Percentiles rank a stretch among this genome's conserved stretches.
phyloP scores from a whole-genome alignment of 1,284 basidiomycete species.

The Fomitopsis palustris region DNA sequence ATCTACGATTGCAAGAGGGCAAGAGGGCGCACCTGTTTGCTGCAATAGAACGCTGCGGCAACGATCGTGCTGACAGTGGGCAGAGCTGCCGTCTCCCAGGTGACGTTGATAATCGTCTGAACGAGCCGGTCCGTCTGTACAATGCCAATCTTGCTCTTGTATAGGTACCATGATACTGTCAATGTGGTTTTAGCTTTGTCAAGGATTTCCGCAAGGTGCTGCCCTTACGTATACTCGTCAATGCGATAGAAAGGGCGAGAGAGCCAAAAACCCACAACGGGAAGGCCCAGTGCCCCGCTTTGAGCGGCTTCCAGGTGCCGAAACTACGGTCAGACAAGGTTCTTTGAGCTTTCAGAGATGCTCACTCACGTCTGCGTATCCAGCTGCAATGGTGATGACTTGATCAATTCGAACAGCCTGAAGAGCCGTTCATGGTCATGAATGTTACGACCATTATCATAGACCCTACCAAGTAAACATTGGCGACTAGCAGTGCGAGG shows the following conservation, averaged over 20 bases:
- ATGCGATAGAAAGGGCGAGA: constrained; percentile 36
- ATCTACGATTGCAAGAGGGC: background rate
- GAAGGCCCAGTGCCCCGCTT: constrained; percentile 25
- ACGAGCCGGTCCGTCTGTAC: constrained; percentile 40
- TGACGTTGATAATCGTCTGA: constrained; percentile 39
- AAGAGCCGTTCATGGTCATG: background rate
- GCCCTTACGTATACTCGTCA: constrained; percentile 40
- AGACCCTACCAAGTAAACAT: constrained; percentile 35
- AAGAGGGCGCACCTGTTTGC: constrained; percentile 29
- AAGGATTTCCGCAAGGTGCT: background rate
- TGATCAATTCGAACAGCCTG: constrained; percentile 23
- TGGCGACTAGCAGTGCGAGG: constrained; percentile 26
- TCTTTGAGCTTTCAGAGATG: background rate
- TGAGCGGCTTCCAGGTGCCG: constrained; percentile 28
- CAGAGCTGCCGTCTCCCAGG: constrained; percentile 46
- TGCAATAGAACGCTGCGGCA: constrained; percentile 39
- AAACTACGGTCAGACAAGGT: background rate
- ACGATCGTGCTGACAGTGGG: constrained; percentile 42
- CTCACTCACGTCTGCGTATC: constrained; percentile 23
- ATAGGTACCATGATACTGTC: constrained; percentile 40
- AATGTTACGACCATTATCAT: background rate
- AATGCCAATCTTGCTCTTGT: constrained; percentile 41
- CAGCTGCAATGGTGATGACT: constrained; percentile 11
- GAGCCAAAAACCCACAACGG: constrained; percentile 22
- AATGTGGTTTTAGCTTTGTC: background rate